A percentile compares a stretch with the other conserved stretches of the same genome.
Conservation (phyloP, 2,329 filamentous ascomycete species). For the Chaetothyriales sp. region DNA sequence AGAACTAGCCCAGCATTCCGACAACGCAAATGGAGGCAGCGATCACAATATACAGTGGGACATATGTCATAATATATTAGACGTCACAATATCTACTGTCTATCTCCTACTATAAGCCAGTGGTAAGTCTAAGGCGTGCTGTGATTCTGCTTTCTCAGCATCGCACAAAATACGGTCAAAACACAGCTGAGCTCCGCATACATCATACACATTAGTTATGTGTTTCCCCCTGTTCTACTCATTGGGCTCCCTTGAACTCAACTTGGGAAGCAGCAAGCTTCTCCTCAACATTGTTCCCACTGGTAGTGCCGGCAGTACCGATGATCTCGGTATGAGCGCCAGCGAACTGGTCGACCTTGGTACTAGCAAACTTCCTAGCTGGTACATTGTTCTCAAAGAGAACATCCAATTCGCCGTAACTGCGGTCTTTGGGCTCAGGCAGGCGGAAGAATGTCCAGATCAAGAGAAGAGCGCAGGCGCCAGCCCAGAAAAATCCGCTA, state of each 20-base stretch:
- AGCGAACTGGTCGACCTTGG: conserved; percentile 19
- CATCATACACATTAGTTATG: background rate
- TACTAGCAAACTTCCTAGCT: conserved; percentile 27
- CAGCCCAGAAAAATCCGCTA: conserved; percentile 63
- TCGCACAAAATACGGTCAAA: background rate
- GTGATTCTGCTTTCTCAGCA: background rate
- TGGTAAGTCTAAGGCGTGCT: background rate
- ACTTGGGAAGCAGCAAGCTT: background rate
- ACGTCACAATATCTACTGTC: background rate
- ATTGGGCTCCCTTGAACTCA: background rate
- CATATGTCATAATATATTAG: background rate
- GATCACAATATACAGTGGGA: no score
- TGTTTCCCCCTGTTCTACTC: background rate
- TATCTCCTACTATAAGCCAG: no score
- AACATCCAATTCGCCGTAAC: conserved; percentile 73
- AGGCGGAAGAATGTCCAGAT: conserved; percentile 69
- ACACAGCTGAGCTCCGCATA: background rate
- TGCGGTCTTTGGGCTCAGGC: conserved; percentile 64
- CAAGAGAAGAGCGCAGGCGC: conserved; percentile 55
- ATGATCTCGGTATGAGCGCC: conserved; percentile 2
- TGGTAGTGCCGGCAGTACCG: background rate
- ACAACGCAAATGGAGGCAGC: no score
- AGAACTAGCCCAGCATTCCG: no score
- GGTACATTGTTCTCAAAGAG: conserved; percentile 30
- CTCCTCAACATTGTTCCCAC: background rate